These are phyloP conservation scores for Mortierella sp. DNA, from an alignment of 371 early-diverging fungal species.

Conservation along the genomic window DNA sequence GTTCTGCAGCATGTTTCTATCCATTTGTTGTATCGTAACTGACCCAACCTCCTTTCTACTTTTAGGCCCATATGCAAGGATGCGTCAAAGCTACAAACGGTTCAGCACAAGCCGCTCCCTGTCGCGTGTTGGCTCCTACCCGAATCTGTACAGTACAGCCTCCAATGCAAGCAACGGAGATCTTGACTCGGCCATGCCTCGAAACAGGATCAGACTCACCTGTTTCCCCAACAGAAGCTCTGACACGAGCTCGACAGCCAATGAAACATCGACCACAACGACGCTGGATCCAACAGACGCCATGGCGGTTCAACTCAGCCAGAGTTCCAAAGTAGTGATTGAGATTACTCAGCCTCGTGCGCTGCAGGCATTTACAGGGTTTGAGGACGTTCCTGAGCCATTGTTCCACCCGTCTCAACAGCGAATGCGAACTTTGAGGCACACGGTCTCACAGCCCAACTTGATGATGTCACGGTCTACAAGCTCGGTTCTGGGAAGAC, in stretches of 20 bases:
- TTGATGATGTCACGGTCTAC: conserved; percentile 14
- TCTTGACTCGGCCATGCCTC: conserved; percentile 17
- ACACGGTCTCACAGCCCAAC: conserved; percentile 39
- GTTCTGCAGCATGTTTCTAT: neutral
- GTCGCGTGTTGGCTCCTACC: conserved; percentile 8
- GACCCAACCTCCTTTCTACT: neutral
- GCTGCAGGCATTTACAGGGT: conserved; percentile 15
- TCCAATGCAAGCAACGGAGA: conserved; percentile 6
- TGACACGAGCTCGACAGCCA: neutral
- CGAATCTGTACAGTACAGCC: conserved; percentile 11
- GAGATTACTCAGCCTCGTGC: conserved; percentile 38
- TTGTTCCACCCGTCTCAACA: too few species aligned
- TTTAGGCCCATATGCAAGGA: conserved; percentile 25
- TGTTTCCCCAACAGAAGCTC: conserved; percentile 36
- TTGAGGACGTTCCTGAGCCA: conserved; percentile 14
- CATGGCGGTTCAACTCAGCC: conserved; percentile 22
- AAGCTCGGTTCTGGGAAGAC: conserved; percentile 24
- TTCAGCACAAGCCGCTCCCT: conserved; percentile 11
- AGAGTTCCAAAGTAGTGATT: conserved; percentile 43
- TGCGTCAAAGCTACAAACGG: conserved; percentile 20
- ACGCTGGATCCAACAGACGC: conserved; percentile 13
- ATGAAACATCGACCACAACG: neutral
- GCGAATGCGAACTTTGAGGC: conserved; percentile 11
- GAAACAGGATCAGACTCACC: conserved; percentile 41
- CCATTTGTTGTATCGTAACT: neutral